phyloP scores from a whole-genome alignment of 2,329 filamentous ascomycete genomes.

The Ascocoryne sarcoides region DNA sequence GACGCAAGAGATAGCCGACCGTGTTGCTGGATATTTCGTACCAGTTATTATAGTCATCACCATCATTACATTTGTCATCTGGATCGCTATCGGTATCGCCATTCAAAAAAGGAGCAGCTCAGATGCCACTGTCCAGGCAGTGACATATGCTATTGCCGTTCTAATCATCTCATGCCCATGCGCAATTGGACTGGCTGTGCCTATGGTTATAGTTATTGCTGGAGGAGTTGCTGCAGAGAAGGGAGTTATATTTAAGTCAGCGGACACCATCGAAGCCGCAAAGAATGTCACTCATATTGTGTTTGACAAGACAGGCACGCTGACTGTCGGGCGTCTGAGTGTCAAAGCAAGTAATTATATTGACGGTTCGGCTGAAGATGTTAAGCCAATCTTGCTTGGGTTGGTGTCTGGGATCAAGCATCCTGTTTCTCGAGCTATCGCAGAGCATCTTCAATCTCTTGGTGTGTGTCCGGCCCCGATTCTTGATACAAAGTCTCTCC shows the following conservation, averaged over 20 bases:
- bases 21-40: constrained; percentile 59
- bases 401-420: constrained; percentile 26
- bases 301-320: constrained; percentile 74
- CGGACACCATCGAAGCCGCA: constrained; percentile 53
- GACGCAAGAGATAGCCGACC: constrained; percentile 60
- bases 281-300: constrained; percentile 56
- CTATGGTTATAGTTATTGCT: constrained; percentile 50
- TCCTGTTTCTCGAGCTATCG: constrained; percentile 27
- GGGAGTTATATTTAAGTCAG: constrained; percentile 51
- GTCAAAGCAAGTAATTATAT: neutral
- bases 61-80: constrained; percentile 50
- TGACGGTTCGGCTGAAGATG: neutral
- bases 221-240: constrained; percentile 3
- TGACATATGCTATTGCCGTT: constrained; percentile 65
- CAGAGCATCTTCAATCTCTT: constrained; percentile 25
- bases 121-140: constrained; percentile 47
- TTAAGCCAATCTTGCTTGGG: constrained; percentile 28
- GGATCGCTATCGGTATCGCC: constrained; percentile 51
- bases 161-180: constrained; percentile 68
- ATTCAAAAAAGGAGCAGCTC: constrained; percentile 34
- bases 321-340: constrained; percentile 39
- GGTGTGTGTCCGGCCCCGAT: constrained; percentile 19
- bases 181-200: constrained; percentile 60
- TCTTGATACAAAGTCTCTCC: constrained; percentile 30
- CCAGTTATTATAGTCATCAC: constrained; percentile 54